Conservation (phyloP, 2,329 filamentous ascomycete genomes). For the Sphaerulina musiva region DNA sequence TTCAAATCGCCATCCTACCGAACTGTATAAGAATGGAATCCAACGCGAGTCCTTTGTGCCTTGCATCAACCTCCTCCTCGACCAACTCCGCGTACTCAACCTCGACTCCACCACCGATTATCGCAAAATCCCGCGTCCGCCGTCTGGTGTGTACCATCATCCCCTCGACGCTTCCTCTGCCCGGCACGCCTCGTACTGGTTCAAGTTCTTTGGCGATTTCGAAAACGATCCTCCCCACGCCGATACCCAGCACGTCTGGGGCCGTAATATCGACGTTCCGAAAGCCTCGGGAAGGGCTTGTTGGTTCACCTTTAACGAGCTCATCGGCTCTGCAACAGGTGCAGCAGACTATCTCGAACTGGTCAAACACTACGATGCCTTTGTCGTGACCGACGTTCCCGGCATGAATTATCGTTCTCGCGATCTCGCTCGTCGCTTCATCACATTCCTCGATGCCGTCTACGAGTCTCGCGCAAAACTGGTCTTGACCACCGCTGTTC, state of each 20-base stretch:
- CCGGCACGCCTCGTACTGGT: slow-evolving; percentile 89
- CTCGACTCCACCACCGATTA: slow-evolving; percentile 94
- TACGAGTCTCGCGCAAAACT: slow-evolving; percentile 93
- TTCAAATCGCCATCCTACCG: slow-evolving; percentile 90
- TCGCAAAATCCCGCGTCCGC: slow-evolving; percentile 88
- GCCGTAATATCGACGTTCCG: slow-evolving; percentile 80
- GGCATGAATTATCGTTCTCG: slow-evolving; percentile 62
- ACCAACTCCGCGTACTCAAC: slow-evolving; percentile 79
- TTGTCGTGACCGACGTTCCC: slow-evolving; percentile 84
- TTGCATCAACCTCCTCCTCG: slow-evolving; percentile 86
- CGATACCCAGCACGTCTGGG: slow-evolving; percentile 83
- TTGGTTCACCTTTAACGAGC: slow-evolving; percentile 85
- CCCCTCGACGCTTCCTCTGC: slow-evolving; percentile 71
- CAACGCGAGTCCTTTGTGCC: slow-evolving; percentile 93
- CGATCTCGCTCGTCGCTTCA: slow-evolving; percentile 85
- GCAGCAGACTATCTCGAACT: slow-evolving; percentile 95
- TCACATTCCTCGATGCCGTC: slow-evolving; percentile 94
- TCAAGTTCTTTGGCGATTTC: slow-evolving; percentile 83
- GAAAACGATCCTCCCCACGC: slow-evolving; percentile 66
- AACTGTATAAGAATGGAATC: slow-evolving; percentile 96
- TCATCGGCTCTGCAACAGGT: slow-evolving; percentile 81
- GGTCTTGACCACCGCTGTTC: slow-evolving; percentile 82
- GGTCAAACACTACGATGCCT: slow-evolving; percentile 81
- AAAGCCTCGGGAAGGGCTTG: slow-evolving; percentile 80
- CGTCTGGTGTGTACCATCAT: slow-evolving; percentile 89